Conservation (phyloP, 2,329 filamentous ascomycete genomes). For the Metarhizium brunneum region DNA sequence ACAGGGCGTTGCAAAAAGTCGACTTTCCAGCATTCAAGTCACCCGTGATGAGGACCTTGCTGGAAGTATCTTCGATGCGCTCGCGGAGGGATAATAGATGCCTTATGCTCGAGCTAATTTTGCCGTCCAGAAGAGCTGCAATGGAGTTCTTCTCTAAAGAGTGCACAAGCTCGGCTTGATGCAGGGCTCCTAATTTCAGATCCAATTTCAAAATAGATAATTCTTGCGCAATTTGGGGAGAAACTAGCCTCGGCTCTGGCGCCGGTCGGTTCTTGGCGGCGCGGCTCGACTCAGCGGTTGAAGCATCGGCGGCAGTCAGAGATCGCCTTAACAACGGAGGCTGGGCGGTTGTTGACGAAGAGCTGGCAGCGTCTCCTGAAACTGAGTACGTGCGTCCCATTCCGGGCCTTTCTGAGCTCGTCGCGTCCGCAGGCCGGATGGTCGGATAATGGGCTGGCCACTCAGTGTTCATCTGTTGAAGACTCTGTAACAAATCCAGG, state of each 20-base stretch:
- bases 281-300: slow-evolving; percentile 58
- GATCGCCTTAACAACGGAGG: slow-evolving; percentile 55
- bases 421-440: slow-evolving; percentile 52
- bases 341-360: slow-evolving; percentile 27
- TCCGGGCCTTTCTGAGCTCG: slow-evolving; percentile 42
- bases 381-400: slow-evolving; percentile 56
- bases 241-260: slow-evolving; percentile 73
- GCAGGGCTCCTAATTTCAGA: slow-evolving; percentile 76
- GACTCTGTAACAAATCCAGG: slow-evolving; percentile 69
- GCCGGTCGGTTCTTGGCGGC: slow-evolving; percentile 51
- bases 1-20: slow-evolving; percentile 95
- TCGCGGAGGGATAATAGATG: slow-evolving; percentile 82
- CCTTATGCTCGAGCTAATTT: slow-evolving; percentile 87
- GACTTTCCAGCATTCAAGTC: slow-evolving; percentile 97
- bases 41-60: slow-evolving; percentile 92
- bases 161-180: slow-evolving; percentile 86
- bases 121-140: slow-evolving; percentile 82
- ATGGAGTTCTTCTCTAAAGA: slow-evolving; percentile 89
- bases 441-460: slow-evolving; percentile 97
- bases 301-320: slow-evolving; percentile 55
- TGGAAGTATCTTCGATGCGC: slow-evolving; percentile 92
- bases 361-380: slow-evolving; percentile 35
- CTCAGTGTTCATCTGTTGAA: slow-evolving; percentile 80
- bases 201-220: slow-evolving; percentile 95
- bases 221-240: slow-evolving; percentile 87